Base-by-base conservation (phyloP, 139 green algal genomes). In the Auxenochlorella pyrenoidosa region DNA sequence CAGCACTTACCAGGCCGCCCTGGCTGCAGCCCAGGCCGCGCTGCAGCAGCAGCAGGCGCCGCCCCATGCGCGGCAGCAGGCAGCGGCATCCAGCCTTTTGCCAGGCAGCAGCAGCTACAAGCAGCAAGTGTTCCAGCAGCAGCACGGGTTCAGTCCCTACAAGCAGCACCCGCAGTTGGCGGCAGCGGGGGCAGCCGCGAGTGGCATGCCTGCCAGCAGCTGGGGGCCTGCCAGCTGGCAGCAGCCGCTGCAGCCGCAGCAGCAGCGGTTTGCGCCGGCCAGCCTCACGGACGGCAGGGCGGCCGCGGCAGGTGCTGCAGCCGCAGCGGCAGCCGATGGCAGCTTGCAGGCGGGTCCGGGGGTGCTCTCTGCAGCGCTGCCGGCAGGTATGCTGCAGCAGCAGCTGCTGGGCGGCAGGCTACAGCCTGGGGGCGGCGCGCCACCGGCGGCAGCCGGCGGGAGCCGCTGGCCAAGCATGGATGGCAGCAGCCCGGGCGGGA, bases 1-100 rank as follows among this genome's bases (percentile, higher is more conserved):
- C 26, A 78, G 43, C 34, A 89, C 82, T 32, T 91, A 89, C 83
- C 70, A 80, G 16, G 84, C 87, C 12, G 82, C 87, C n/a, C 65
- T 90, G 79, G 87, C 87, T 1, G 79, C 79, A 32, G 72, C 75
- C 1, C 84, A 89, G 59, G 72, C 58, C 0, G 65, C 88, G 1
- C 41, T 66, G 28, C 76, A 75, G 34, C 71, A 76, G 21, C 86
- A 88, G 86, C 79, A 86, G 71, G 8, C 6, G 47, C 47, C 47
- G 47, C 47, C 47, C 8, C 85, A 82, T 32, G 40, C 44, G 41
- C 76, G 28, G 54, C 79, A 85, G 70, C 34, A n/a, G 1, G 76
- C 34, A 22, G 44, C 12, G 22, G 28, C 8, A 15, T 18, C 47
- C 47, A 54, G 47, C 47, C 47, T 10, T 54, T 18, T 54, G 54